Evolutionary conservation across 2,329 filamentous ascomycete species (phyloP).

Genomic region (Sclerotinia borealis): DNA sequence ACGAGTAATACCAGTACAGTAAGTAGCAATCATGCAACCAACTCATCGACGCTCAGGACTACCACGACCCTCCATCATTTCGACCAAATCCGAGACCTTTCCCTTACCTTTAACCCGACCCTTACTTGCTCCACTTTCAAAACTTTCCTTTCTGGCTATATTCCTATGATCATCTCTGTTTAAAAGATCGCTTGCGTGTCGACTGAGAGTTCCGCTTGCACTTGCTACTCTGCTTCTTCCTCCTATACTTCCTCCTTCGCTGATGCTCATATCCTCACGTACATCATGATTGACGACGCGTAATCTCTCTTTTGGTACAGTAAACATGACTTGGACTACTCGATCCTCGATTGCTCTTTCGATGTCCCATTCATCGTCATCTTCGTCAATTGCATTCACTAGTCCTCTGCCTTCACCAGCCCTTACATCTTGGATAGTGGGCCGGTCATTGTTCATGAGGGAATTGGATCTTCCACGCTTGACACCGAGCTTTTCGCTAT

Average conservation of each 20-base stretch:
- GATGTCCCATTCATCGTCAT: conserved; percentile 63
- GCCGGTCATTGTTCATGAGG: conserved; percentile 15
- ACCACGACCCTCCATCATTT: conserved; percentile 22
- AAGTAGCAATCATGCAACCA: background rate
- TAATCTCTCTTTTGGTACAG: conserved; percentile 78
- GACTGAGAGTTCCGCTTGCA: conserved; percentile 15
- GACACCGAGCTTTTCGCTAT: conserved; percentile 23
- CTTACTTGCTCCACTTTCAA: conserved; percentile 12
- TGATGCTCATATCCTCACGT: conserved; percentile 39
- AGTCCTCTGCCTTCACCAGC: background rate
- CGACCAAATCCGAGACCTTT: conserved; percentile 27
- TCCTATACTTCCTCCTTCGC: conserved; percentile 34
- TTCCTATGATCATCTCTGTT: background rate
- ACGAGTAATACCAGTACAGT: no score
- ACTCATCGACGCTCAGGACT: conserved; percentile 21
- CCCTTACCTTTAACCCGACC: conserved; percentile 18
- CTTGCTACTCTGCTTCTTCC: conserved; percentile 24
- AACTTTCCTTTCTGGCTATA: conserved; percentile 3
- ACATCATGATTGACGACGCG: conserved; percentile 81
- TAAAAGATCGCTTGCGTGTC: conserved; percentile 10
- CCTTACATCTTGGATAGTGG: background rate
- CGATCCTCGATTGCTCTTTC: conserved; percentile 65
- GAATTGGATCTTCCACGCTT: conserved; percentile 19
- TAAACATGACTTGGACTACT: conserved; percentile 83
- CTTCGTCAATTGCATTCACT: conserved; percentile 22